Percentiles rank a stretch among this genome's conserved stretches.
These are phyloP conservation scores for Lichtheimia ornata DNA, from an alignment of 371 early-diverging fungal genomes.

Conservation along the genomic window DNA sequence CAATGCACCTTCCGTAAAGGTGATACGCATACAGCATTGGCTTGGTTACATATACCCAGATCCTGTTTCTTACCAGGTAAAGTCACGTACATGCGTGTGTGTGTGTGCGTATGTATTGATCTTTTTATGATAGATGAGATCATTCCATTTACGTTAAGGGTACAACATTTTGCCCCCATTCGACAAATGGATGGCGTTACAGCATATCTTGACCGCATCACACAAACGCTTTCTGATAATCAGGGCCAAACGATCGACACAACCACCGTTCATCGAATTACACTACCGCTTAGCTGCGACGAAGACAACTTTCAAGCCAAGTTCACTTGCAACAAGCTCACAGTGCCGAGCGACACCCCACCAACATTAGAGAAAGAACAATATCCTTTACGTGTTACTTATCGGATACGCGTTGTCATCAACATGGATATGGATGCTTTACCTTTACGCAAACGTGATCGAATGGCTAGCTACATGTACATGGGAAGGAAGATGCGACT, in stretches of 20 bases:
- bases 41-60: conserved; percentile 19
- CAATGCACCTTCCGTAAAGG: conserved; percentile 22
- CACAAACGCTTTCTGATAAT: conserved; percentile 3
- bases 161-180: conserved; percentile 30
- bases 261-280: conserved; percentile 8
- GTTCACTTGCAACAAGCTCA: conserved; percentile 14
- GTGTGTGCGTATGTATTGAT: background rate
- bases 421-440: conserved; percentile 23
- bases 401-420: conserved; percentile 24
- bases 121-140: conserved; percentile 9
- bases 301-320: conserved; percentile 9
- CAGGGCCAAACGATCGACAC: conserved; percentile 17
- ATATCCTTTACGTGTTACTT: conserved; percentile 20
- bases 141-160: conserved; percentile 20
- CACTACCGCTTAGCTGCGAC: conserved; percentile 26
- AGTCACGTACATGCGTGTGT: background rate
- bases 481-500: conserved; percentile 10
- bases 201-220: conserved; percentile 24
- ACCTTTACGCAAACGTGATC: conserved; percentile 15
- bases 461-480: conserved; percentile 13
- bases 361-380: conserved; percentile 14
- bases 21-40: conserved; percentile 18
- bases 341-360: conserved; percentile 18
- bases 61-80: conserved; percentile 31
- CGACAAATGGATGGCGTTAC: conserved; percentile 25